A percentile compares a stretch with the other conserved stretches of the same genome.
phyloP scores from a whole-genome alignment of 2,329 filamentous ascomycete species.

The Pseudogymnoascus sp. region DNA sequence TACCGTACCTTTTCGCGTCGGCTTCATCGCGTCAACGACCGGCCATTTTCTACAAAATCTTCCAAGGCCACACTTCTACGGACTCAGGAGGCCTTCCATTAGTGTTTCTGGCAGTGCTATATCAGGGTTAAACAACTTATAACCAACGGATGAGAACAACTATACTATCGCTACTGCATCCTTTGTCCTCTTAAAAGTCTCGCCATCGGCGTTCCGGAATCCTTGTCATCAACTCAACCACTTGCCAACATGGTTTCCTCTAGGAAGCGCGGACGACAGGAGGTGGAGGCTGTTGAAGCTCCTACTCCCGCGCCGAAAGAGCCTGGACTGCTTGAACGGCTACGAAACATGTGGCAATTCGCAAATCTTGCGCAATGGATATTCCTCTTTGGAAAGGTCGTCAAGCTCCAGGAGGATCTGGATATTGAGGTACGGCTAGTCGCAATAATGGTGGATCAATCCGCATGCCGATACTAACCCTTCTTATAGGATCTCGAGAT shows the following conservation, averaged over 20 bases:
- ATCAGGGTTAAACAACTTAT: background rate
- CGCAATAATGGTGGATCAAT: slow-evolving; percentile 4
- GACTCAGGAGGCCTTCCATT: background rate
- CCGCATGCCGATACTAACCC: slow-evolving; percentile 7
- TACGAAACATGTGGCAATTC: slow-evolving; percentile 94
- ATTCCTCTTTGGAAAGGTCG: slow-evolving; percentile 75
- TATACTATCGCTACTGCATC: background rate
- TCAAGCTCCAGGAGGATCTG: slow-evolving; percentile 83
- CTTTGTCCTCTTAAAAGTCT: background rate
- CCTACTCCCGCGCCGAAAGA: slow-evolving; percentile 22
- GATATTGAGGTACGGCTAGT: slow-evolving; percentile 69
- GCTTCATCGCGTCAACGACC: slow-evolving; percentile 6
- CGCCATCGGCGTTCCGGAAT: background rate
- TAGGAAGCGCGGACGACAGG: slow-evolving; percentile 41
- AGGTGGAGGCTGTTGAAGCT: slow-evolving; percentile 28
- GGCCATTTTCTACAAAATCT: background rate
- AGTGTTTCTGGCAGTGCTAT: background rate
- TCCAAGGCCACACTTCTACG: background rate
- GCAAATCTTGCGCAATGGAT: slow-evolving; percentile 92
- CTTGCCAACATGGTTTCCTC: slow-evolving; percentile 34
- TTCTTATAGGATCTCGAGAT: slow-evolving; percentile 67
- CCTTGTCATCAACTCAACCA: background rate
- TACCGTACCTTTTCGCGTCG: slow-evolving; percentile 8
- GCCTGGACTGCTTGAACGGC: slow-evolving; percentile 46
- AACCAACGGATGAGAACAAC: slow-evolving; percentile 1